Conservation (phyloP, 2,329 filamentous ascomycete species). For the Byssochlamys sp. region DNA sequence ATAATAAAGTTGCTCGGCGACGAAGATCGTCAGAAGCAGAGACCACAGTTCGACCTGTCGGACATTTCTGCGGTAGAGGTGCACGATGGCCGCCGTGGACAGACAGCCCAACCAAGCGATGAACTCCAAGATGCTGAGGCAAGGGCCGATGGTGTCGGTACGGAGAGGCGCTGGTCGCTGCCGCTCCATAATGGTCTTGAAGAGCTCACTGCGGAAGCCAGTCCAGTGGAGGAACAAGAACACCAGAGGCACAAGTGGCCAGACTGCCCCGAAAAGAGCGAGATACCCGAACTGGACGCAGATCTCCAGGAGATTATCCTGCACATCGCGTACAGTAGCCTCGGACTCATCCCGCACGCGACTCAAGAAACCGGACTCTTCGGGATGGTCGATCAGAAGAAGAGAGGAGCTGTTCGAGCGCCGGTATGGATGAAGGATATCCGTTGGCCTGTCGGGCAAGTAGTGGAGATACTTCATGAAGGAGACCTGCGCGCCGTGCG, state of each 20-base stretch:
- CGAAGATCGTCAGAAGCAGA: slow-evolving; percentile 66
- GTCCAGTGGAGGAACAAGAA: slow-evolving; percentile 96
- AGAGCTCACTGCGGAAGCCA: slow-evolving; percentile 81
- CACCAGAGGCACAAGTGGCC: slow-evolving; percentile 81
- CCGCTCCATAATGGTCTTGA: slow-evolving; percentile 86
- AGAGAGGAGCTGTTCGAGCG: slow-evolving; percentile 35
- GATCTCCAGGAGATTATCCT: slow-evolving; percentile 86
- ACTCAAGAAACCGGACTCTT: slow-evolving; percentile 70
- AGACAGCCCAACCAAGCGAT: slow-evolving; percentile 89
- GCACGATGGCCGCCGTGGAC: slow-evolving; percentile 77
- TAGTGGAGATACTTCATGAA: slow-evolving; percentile 56
- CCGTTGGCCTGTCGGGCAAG: slow-evolving; percentile 15
- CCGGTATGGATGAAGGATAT: slow-evolving; percentile 21
- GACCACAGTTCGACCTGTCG: slow-evolving; percentile 65
- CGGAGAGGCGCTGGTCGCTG: slow-evolving; percentile 82
- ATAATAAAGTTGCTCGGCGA: slow-evolving; percentile 78
- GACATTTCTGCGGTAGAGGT: slow-evolving; percentile 64
- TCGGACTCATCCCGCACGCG: slow-evolving; percentile 75
- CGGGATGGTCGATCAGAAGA: slow-evolving; percentile 55
- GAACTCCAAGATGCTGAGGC: slow-evolving; percentile 75
- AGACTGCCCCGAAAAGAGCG: slow-evolving; percentile 81
- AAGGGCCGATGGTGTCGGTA: slow-evolving; percentile 87
- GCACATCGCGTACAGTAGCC: slow-evolving; percentile 78
- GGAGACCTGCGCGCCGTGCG: slow-evolving; percentile 69
- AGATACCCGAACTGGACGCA: slow-evolving; percentile 82